Evolutionary conservation across 2,329 filamentous ascomycete species (phyloP).

Genomic region (Phaeophleospora eucalypticola): DNA sequence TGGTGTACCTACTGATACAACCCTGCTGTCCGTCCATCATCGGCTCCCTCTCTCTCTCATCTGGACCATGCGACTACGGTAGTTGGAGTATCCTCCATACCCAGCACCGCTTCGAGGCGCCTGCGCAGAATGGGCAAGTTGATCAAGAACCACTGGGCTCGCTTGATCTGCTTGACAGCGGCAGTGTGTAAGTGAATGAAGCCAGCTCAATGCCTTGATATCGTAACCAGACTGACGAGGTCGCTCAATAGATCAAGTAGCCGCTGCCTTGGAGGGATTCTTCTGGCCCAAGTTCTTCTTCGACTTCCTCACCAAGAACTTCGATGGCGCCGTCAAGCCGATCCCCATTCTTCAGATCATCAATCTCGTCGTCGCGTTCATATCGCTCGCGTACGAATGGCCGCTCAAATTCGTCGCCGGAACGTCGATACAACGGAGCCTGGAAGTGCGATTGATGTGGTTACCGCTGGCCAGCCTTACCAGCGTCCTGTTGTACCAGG

Average conservation of each 20-base stretch:
- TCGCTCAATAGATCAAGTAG: constrained; percentile 68
- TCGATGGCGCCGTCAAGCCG: constrained; percentile 81
- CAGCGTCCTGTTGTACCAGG: constrained; percentile 80
- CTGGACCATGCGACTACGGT: constrained; percentile 16
- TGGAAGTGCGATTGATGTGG: constrained; percentile 78
- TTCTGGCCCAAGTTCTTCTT: constrained; percentile 99
- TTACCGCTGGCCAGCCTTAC: constrained; percentile 74
- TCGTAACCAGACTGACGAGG: constrained; percentile 2
- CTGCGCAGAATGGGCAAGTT: constrained; percentile 75
- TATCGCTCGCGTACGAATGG: constrained; percentile 86
- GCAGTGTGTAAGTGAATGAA: constrained; percentile 58
- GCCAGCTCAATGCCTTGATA: neutral
- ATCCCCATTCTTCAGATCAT: constrained; percentile 84
- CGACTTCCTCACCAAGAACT: constrained; percentile 89
- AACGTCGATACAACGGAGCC: constrained; percentile 73
- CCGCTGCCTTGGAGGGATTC: constrained; percentile 77
- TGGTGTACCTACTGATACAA: too few species aligned
- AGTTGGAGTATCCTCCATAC: constrained; percentile 5
- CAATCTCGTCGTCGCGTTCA: constrained; percentile 77
- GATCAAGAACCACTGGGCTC: constrained; percentile 99
- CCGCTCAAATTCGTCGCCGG: constrained; percentile 75
- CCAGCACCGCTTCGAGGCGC: constrained; percentile 2
- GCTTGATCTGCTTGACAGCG: constrained; percentile 85
- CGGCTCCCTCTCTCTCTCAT: too few species aligned
- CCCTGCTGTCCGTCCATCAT: too few species aligned